Base-by-base conservation (phyloP, 2,329 filamentous ascomycete genomes). In the Aspergillus pseudoterreus region DNA sequence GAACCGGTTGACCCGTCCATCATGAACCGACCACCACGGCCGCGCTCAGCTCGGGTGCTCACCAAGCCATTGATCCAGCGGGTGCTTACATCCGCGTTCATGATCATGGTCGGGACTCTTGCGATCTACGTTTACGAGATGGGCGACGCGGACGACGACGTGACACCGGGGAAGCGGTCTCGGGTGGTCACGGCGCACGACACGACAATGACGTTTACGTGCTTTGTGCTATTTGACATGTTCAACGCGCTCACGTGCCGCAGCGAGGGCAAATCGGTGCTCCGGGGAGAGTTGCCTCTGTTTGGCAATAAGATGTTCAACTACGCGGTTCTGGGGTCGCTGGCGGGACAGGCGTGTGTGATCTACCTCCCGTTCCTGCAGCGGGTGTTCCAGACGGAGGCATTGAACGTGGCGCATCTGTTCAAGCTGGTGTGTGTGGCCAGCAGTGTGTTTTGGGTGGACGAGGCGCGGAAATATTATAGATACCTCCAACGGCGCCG, bases 161-260 rank as follows among this genome's bases (percentile, higher is more conserved):
- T 59, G n/a, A 66, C 61, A n/a, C 58, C 71, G 0, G 70, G 68
- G 17, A 68, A 70, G 42, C 67, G 64, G n/a, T 69, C 71, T 4
- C 68, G 90, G 50, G 77, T 86, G 52, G 88, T 97, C 53, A 95
- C 87, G 1, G 89, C 90, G 45, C 90, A 95, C 61, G 94, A 99
- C 73, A 99, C 94, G 1, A 99, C 94, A 57, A 96, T 99, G 88
- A 97, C 94, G 0, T 99, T 99, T 69, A 99, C 94, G 5, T 96
- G 92, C 73, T 99, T 99, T 67, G 94, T 99, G 43, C 82, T 99
- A 49, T 99, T 97, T 72, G 94, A 99, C 78, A 99, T 99, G 94
- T 96, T 97, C 79, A 97, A 99, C 71, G 94, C 94, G 1, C 79
- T 99, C 19, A 87, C 90, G 14, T 99, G 94, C 73, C 89, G 94